A percentile compares a stretch with the other conserved stretches of the same genome.
Conservation (phyloP, 2,329 filamentous ascomycete genomes). For the Pseudocercospora musae region DNA sequence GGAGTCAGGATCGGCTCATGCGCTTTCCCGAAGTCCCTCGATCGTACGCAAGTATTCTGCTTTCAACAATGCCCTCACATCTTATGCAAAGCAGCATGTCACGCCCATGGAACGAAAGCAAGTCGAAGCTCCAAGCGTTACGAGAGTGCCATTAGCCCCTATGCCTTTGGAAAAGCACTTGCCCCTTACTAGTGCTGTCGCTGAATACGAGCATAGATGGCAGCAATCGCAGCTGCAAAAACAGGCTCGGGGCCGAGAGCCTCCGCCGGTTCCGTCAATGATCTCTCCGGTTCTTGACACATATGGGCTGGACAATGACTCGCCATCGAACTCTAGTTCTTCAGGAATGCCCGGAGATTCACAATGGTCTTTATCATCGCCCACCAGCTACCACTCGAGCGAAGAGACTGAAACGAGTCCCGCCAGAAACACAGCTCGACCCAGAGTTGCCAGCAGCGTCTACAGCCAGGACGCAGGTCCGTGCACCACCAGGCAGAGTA, state of each 20-base stretch:
- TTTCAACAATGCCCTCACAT: neutral
- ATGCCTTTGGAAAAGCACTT: neutral
- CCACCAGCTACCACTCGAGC: neutral
- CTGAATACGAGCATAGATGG: neutral
- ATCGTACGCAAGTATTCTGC: neutral
- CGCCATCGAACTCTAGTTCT: neutral
- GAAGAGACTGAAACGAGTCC: neutral
- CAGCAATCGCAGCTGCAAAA: neutral
- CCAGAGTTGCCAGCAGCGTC: constrained; percentile 6
- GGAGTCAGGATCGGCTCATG: neutral
- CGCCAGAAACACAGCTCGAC: too few relatives aligned
- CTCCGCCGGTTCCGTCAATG: neutral
- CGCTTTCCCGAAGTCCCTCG: neutral
- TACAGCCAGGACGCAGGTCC: constrained; percentile 4
- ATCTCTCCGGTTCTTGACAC: neutral
- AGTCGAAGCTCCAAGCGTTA: neutral
- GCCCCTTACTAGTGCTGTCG: neutral
- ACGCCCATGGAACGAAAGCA: neutral
- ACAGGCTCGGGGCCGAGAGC: neutral
- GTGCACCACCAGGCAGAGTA: neutral
- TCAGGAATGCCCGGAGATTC: neutral
- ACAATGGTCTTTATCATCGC: neutral
- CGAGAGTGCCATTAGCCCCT: neutral
- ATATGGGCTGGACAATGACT: neutral
- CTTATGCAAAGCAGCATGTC: neutral